phyloP scores from a whole-genome alignment of 306 rosid genomes.

The Glycyrrhiza uralensis region DNA sequence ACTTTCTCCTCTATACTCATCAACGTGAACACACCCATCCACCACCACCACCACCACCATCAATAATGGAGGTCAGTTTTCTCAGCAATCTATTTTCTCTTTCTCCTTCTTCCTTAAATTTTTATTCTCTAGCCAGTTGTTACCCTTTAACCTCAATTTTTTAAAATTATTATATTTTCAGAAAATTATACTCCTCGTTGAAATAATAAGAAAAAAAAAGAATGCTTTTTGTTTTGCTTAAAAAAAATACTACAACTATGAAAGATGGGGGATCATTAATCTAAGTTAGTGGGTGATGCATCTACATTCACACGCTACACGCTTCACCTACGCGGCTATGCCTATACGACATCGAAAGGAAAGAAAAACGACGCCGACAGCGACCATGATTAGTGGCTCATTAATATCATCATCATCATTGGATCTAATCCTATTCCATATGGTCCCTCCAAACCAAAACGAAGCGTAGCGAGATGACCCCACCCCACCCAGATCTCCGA shows the following conservation, averaged over 20 bases:
- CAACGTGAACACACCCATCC: conserved; percentile 22
- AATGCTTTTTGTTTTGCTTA: background rate
- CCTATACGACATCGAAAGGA: background rate
- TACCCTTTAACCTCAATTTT: background rate
- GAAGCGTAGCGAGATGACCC: too few species aligned
- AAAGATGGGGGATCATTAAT: background rate
- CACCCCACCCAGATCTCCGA: background rate
- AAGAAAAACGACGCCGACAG: background rate
- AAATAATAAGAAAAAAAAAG: background rate
- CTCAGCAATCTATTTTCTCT: background rate
- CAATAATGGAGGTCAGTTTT: conserved; percentile 18
- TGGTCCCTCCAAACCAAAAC: background rate
- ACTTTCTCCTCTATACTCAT: conserved; percentile 24
- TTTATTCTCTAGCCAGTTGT: background rate
- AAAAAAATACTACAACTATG: background rate
- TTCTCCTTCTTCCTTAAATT: background rate
- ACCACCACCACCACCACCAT: background rate
- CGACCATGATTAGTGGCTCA: background rate
- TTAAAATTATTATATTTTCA: background rate
- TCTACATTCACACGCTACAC: background rate
- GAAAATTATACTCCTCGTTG: background rate
- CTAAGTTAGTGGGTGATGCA: background rate
- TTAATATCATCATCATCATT: background rate
- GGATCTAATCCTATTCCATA: conserved; percentile 11
- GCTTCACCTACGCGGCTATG: too few species aligned